These are phyloP conservation scores for Neurospora sp. DNA, from an alignment of 495 filamentous ascomycete species.

Conservation along the genomic window DNA sequence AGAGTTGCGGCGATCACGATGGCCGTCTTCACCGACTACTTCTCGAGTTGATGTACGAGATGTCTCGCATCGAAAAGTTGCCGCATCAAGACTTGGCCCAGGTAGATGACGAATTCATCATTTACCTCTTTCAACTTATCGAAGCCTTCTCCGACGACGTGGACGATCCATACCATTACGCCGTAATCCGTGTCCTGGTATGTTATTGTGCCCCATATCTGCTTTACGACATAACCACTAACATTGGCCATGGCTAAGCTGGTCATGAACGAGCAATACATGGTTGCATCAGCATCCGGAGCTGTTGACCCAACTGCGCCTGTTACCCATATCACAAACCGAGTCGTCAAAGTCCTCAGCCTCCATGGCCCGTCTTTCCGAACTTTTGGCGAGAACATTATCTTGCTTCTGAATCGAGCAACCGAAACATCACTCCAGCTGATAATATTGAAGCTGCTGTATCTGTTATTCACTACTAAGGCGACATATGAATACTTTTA, in stretches of 20 bases:
- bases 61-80: constrained; percentile 84
- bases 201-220: constrained; percentile 10
- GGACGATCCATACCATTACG: constrained; percentile 93
- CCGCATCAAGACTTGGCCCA: constrained; percentile 65
- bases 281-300: constrained; percentile 59
- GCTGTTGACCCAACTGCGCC: constrained; percentile 42
- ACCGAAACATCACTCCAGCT: constrained; percentile 88
- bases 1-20: constrained; percentile 50
- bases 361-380: constrained; percentile 69
- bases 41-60: constrained; percentile 89
- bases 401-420: constrained; percentile 90
- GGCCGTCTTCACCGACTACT: constrained; percentile 66
- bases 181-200: constrained; percentile 86
- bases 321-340: constrained; percentile 63
- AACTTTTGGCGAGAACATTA: constrained; percentile 97
- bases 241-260: constrained; percentile 43
- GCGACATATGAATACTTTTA: constrained; percentile 97
- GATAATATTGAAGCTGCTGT: constrained; percentile 88
- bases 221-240: neutral
- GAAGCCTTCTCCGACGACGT: constrained; percentile 82
- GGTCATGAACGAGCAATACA: constrained; percentile 96
- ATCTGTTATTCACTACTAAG: constrained; percentile 84
- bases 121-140: constrained; percentile 77
- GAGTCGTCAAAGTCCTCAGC: constrained; percentile 82
- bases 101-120: constrained; percentile 77